phyloP scores from a whole-genome alignment of 2,329 filamentous ascomycete genomes.

The Fusarium sarcochroum region DNA sequence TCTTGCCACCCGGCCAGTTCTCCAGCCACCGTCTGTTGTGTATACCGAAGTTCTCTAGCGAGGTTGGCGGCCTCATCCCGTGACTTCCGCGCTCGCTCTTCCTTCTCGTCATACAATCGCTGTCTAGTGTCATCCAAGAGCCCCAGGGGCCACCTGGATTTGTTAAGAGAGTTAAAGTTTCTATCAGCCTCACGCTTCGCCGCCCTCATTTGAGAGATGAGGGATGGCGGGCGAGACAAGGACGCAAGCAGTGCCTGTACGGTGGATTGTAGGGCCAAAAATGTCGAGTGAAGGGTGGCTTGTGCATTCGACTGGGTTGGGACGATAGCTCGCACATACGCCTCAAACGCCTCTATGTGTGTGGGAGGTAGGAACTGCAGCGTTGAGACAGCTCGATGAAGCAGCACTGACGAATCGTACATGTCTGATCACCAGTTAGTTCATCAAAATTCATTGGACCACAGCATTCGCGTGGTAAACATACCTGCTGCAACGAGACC shows the following conservation, averaged over 20 bases:
- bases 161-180: constrained; percentile 79
- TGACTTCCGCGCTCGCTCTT: constrained; percentile 80
- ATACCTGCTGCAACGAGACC: constrained; percentile 74
- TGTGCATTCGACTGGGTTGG: constrained; percentile 82
- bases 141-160: constrained; percentile 84
- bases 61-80: constrained; percentile 79
- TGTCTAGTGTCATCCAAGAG: constrained; percentile 90
- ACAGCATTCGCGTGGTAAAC: constrained; percentile 35
- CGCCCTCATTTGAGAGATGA: constrained; percentile 82
- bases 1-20: constrained; percentile 97
- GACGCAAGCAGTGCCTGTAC: constrained; percentile 85
- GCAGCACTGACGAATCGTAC: constrained; percentile 72
- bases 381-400: constrained; percentile 66
- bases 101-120: constrained; percentile 85
- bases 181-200: constrained; percentile 84
- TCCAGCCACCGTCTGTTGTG: constrained; percentile 90
- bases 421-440: constrained; percentile 68
- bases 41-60: constrained; percentile 88
- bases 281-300: constrained; percentile 78
- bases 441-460: constrained; percentile 28
- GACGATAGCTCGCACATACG: constrained; percentile 76
- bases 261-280: constrained; percentile 86
- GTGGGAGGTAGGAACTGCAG: constrained; percentile 76
- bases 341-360: constrained; percentile 79
- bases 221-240: constrained; percentile 81